Percentiles rank a stretch among this genome's conserved stretches.
phyloP scores from a whole-genome alignment of 140 eudicot genomes.

The Senecio squalidus region DNA sequence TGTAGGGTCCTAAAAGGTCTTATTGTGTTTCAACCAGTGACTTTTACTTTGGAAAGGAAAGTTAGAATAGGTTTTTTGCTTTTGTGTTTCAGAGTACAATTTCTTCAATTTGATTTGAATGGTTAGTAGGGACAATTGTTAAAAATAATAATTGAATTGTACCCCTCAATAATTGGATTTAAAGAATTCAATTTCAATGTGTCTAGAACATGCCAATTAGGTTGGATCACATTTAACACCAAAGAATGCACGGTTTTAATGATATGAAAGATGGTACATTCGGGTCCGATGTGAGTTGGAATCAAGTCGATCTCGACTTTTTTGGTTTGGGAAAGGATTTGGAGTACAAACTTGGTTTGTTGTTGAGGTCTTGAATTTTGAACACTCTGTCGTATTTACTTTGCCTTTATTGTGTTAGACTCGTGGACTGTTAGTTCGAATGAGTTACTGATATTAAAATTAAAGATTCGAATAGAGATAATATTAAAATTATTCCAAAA shows the following conservation, averaged over 20 bases:
- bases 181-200: constrained; percentile 16
- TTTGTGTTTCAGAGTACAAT: constrained; percentile 20
- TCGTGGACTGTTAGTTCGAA: neutral
- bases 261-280: neutral
- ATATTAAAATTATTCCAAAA: no score
- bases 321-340: neutral
- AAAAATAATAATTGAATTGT: constrained; percentile 20
- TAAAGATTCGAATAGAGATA: no score
- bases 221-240: constrained; percentile 15
- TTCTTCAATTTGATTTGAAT: constrained; percentile 22
- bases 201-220: neutral
- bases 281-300: neutral
- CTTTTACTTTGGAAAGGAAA: constrained; percentile 26
- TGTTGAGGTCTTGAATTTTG: neutral
- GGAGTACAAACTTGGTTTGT: neutral
- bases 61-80: constrained; percentile 13
- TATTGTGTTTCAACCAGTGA: constrained; percentile 24
- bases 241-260: neutral
- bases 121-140: constrained; percentile 19
- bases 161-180: constrained; percentile 24
- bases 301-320: neutral
- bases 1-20: constrained; percentile 21
- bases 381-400: neutral
- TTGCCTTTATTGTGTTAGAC: neutral
- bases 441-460: no score